Conservation (phyloP, 2,329 filamentous ascomycete genomes). For the Drechslerella coelobrocha region DNA sequence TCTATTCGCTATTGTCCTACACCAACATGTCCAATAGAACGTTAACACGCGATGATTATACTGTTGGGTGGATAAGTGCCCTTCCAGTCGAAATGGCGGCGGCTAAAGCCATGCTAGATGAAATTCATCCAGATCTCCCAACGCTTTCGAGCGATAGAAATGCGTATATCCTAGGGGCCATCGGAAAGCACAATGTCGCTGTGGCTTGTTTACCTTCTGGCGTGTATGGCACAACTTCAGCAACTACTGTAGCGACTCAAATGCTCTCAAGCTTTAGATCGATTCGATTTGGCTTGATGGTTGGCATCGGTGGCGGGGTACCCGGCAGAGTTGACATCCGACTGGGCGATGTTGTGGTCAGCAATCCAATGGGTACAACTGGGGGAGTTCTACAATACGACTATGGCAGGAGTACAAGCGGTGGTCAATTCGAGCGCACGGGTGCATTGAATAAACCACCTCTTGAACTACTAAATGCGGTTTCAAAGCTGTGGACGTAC, state of each 20-base stretch:
- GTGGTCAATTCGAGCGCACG: background rate
- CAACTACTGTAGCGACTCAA: background rate
- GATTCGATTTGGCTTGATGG: conserved; percentile 2
- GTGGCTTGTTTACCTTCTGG: conserved; percentile 48
- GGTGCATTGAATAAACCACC: conserved; percentile 2
- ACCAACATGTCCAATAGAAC: background rate
- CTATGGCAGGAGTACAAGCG: background rate
- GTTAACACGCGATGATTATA: conserved; percentile 50
- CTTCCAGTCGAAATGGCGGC: conserved; percentile 56
- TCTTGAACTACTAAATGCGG: background rate
- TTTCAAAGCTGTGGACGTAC: background rate
- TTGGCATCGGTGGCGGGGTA: conserved; percentile 15
- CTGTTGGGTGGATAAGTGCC: conserved; percentile 57
- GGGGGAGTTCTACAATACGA: conserved; percentile 15
- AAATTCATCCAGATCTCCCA: conserved; percentile 50
- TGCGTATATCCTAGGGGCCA: conserved; percentile 52
- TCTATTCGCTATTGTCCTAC: background rate
- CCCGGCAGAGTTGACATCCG: background rate
- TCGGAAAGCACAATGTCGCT: conserved; percentile 39
- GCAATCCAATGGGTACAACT: background rate
- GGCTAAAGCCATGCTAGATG: conserved; percentile 55
- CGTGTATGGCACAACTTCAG: background rate
- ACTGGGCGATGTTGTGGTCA: conserved; percentile 21
- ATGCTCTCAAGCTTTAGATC: background rate
- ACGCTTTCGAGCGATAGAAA: conserved; percentile 51